These are phyloP conservation scores for Lagenidium sp. DNA, from an alignment of 352 stramenopile species.

Conservation along the genomic window DNA sequence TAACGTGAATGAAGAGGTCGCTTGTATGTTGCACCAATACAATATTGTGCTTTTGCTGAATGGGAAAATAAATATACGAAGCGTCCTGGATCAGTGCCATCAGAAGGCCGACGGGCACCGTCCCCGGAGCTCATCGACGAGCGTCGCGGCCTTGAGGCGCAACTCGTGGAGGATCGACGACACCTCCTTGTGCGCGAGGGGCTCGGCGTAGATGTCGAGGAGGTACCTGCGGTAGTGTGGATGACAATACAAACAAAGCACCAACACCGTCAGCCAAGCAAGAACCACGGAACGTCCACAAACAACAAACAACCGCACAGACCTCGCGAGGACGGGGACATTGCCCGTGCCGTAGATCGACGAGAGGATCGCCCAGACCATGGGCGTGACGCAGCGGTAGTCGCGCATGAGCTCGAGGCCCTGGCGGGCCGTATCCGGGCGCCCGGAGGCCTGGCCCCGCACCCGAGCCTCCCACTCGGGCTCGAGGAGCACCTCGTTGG, in stretches of 20 bases:
- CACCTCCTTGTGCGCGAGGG: slow-evolving; percentile 25
- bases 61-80: too few species aligned
- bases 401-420: slow-evolving; percentile 39
- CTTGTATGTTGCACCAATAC: too few species aligned
- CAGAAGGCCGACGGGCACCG: slow-evolving; percentile 7
- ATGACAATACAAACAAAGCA: background rate
- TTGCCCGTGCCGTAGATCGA: slow-evolving; percentile 53
- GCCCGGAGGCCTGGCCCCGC: slow-evolving; percentile 19
- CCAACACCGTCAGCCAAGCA: background rate
- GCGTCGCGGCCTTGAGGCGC: slow-evolving; percentile 25
- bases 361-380: slow-evolving; percentile 65
- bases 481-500: slow-evolving; percentile 46
- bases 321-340: slow-evolving; percentile 22
- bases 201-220: slow-evolving; percentile 38
- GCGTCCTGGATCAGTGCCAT: too few species aligned
- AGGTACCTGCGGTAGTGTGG: slow-evolving; percentile 17
- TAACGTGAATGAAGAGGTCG: too few species aligned
- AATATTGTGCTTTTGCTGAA: too few species aligned
- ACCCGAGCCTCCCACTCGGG: slow-evolving; percentile 23
- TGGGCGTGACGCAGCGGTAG: slow-evolving; percentile 62
- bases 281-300: background rate
- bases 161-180: slow-evolving; percentile 24
- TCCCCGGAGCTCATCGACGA: slow-evolving; percentile 35
- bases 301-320: background rate
- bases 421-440: slow-evolving; percentile 26